Conservation (phyloP, 768 basidiomycete genomes). For the Chalciporus chontae region DNA sequence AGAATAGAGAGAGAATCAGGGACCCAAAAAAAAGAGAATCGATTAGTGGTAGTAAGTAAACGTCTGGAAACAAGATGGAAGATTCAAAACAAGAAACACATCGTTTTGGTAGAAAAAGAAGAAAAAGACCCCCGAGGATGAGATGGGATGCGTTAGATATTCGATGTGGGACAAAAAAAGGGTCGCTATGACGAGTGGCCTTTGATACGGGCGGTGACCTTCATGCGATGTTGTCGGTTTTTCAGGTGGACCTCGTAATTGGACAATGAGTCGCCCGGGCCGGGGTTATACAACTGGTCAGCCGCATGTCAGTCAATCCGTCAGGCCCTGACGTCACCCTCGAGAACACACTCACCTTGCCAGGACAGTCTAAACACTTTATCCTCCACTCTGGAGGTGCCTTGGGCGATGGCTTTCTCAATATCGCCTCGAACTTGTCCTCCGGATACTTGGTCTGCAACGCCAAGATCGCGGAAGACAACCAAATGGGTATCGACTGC, state of each 20-base stretch:
- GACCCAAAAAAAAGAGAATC: too few species aligned
- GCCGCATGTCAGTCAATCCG: neutral
- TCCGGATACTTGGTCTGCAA: slow-evolving; percentile 74
- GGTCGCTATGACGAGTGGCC: slow-evolving; percentile 16
- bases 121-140: too few species aligned
- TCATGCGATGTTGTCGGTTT: slow-evolving; percentile 75
- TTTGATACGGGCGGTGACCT: slow-evolving; percentile 57
- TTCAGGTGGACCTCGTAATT: slow-evolving; percentile 94
- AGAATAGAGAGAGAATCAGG: neutral
- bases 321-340: neutral
- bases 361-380: slow-evolving; percentile 89
- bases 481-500: slow-evolving; percentile 61
- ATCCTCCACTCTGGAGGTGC: slow-evolving; percentile 83
- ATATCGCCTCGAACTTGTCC: slow-evolving; percentile 78
- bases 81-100: neutral
- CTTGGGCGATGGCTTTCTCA: slow-evolving; percentile 52
- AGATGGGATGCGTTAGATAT: neutral
- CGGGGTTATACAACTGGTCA: slow-evolving; percentile 80
- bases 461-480: slow-evolving; percentile 58
- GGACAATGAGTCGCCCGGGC: slow-evolving; percentile 77
- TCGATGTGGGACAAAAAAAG: too few species aligned
- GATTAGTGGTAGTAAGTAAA: neutral
- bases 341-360: slow-evolving; percentile 59
- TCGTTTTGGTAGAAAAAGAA: neutral
- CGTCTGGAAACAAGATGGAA: neutral